Conservation (phyloP, 2,329 filamentous ascomycete genomes). For the Xylariaceae sp. region DNA sequence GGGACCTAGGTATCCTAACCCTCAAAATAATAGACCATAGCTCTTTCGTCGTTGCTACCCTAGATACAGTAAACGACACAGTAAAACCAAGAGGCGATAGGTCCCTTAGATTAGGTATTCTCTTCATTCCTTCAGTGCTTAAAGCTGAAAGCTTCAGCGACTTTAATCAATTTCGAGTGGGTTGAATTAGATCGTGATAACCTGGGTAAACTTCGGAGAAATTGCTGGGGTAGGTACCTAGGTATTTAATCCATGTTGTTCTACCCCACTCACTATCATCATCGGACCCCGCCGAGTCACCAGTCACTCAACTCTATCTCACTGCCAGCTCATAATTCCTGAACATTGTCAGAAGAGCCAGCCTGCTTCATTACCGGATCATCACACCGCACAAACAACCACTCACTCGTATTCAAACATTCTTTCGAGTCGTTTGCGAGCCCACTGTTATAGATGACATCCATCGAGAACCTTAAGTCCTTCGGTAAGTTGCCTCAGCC, state of each 20-base stretch:
- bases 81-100: too few species aligned
- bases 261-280: slow-evolving; percentile 19
- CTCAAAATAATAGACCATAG: too few species aligned
- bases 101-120: not conserved
- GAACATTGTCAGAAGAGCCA: not conserved
- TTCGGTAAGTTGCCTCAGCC: slow-evolving; percentile 70
- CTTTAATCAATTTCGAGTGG: too few species aligned
- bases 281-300: not conserved
- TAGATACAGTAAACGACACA: too few species aligned
- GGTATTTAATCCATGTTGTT: not conserved
- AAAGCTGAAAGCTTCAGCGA: too few species aligned
- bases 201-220: slow-evolving; percentile 15
- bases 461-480: slow-evolving; percentile 98
- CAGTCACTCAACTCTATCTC: not conserved
- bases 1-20: too few species aligned
- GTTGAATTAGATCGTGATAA: too few species aligned
- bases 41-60: too few species aligned
- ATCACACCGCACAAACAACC: not conserved
- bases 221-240: not conserved
- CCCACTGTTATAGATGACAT: slow-evolving; percentile 63
- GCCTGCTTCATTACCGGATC: not conserved
- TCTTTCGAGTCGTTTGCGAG: not conserved
- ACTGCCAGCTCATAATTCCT: slow-evolving; percentile 3
- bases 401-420: not conserved
- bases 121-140: too few species aligned